These are phyloP conservation scores for Wickerhamomyces chaumierensis DNA, from an alignment of 805 yeast species.

Conservation along the genomic window DNA sequence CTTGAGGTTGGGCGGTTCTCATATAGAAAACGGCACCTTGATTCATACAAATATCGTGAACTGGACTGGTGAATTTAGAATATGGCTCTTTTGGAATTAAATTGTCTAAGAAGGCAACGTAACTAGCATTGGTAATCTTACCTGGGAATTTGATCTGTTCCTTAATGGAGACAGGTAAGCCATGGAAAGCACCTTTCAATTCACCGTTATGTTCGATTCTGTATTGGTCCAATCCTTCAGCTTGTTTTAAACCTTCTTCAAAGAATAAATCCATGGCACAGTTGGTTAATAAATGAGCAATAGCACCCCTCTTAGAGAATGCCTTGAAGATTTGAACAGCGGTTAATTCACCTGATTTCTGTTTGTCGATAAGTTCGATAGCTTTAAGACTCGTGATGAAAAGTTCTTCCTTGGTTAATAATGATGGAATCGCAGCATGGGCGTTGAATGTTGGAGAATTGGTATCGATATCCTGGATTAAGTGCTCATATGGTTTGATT, in stretches of 20 bases:
- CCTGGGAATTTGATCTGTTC: constrained; percentile 52
- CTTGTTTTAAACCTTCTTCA: constrained; percentile 48
- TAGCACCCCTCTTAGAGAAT: constrained; percentile 45
- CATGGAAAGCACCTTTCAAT: constrained; percentile 57
- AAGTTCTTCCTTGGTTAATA: constrained; percentile 12
- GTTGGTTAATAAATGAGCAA: constrained; percentile 42
- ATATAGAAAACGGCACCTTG: constrained; percentile 44
- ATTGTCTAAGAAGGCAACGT: constrained; percentile 41
- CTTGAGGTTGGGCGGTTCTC: constrained; percentile 59
- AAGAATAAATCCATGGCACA: constrained; percentile 30
- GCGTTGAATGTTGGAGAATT: constrained; percentile 15
- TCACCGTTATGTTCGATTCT: constrained; percentile 27
- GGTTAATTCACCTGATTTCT: constrained; percentile 23
- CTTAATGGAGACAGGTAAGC: constrained; percentile 56
- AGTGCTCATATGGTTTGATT: constrained; percentile 12
- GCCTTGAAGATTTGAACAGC: constrained; percentile 35
- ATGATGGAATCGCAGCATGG: constrained; percentile 7
- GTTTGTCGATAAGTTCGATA: constrained; percentile 10
- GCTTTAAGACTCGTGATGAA: constrained; percentile 13
- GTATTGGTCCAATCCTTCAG: constrained; percentile 43
- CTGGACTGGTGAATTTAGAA: constrained; percentile 21
- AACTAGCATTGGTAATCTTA: constrained; percentile 48
- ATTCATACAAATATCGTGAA: constrained; percentile 29
- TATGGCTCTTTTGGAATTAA: constrained; percentile 30
- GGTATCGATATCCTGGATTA: constrained; percentile 9